Base-by-base conservation (phyloP, 1,139 yeast species). In the Torulaspora globosa region DNA sequence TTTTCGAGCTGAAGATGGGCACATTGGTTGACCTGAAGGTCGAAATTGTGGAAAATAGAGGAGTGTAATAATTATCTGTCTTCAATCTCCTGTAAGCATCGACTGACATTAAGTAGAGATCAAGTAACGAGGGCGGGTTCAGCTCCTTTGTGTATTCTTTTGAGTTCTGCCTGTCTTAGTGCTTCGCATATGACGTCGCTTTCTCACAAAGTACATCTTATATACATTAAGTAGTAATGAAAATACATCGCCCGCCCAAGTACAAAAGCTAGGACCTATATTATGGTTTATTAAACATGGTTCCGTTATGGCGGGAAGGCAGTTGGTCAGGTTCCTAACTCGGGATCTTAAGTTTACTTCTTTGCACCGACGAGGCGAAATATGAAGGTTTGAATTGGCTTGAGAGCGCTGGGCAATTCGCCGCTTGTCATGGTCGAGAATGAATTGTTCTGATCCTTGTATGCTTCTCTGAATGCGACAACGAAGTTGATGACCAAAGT, bases 401-500 rank as follows among this genome's bases (percentile, higher is more conserved):
- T 52, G 28, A 65, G 55, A 15, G 54, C 44, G 10, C 57, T 57
- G 33, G 70, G 65, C 10, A 67, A 37, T 10, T 53, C 49, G 29
- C 36, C 42, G 16, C 4, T 39, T n/a, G 18, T 38, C 14, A 23
- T 30, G 24, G 15, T 33, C n/a, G 16, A 54, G 53, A 12, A 37
- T 36, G 10, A 50, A 51, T 35, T 49, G 36, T 2, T 42, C 26
- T 15, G 50, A 33, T 14, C 56, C 7, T 48, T 38, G 10, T 68
- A 67, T n/a, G 70, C 65, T 43, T 69, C 74, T 56, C 70, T 77
- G 69, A 84, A 76, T 1, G 90, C 88, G 50, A 78, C 77, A 23
- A 78, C 69, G 59, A 89, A 92, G 67, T 92, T 92, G 55, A 88
- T 64, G 16, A 77, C 62, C 57, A 92, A 72, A 1, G 92, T 84